Base-by-base conservation (phyloP, 768 basidiomycete genomes). In the Naganishia vishniacii region DNA sequence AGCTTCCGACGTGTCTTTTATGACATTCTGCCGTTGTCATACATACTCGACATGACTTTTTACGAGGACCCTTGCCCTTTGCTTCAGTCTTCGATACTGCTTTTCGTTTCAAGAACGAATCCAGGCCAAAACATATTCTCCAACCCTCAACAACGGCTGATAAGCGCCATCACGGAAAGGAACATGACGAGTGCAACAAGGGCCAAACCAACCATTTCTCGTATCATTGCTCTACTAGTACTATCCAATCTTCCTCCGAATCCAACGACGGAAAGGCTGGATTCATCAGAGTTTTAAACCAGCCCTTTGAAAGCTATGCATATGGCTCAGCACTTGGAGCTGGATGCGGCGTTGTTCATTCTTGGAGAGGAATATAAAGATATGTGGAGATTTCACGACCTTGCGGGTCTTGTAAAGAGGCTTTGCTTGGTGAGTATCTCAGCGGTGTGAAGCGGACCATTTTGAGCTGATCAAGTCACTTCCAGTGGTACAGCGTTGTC, bases 181-280 rank as follows among this genome's bases (percentile, higher is more conserved):
- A 56, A 56, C 20, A 56, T 56, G 20, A 56, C 23, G 34, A 56
- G 32, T 29, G 53, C 37, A 8, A 56, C 53, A 9, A 34, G 20
- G n/a, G 53, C 26, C 37, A 56, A 40, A 40, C 53, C 53, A 16
- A 56, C 53, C 16, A 37, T 37, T 13, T 20, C 34, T 8, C 53
- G 53, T 15, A 37, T 56, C 15, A 40, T 56, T 20, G 53, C 53
- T 25, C 23, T 37, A n/a, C 32, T 56, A 34, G 40, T 56, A 26
- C 20, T 56, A n/a, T 56, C 53, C n/a, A 56, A 56, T 26, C 53
- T 56, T 56, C 53, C 53, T 12, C 53, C 53, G 8, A 56, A 56
- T 56, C 53, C 37, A n/a, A n/a, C 34, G 34, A 37, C 37, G 20
- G 53, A 56, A 25, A 34, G 34, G 16, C 23, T 56, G 23, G 34